phyloP scores from a whole-genome alignment of 2,329 filamentous ascomycete species.

The Paracoccidioides lutzii region DNA sequence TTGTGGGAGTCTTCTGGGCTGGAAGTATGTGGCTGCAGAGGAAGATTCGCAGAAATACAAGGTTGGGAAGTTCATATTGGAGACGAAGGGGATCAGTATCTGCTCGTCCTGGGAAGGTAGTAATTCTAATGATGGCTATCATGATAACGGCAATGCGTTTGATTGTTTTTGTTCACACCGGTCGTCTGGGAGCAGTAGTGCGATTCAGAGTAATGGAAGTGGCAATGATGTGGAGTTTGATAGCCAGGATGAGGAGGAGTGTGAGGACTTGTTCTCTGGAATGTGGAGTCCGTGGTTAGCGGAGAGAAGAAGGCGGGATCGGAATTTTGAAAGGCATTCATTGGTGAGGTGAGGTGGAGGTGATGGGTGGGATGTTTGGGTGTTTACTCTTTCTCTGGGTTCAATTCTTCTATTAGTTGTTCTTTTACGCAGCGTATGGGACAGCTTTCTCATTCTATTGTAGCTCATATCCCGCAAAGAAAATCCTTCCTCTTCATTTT shows the following conservation, averaged over 20 bases:
- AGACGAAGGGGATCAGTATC: conserved; percentile 43
- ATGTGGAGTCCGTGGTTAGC: conserved; percentile 47
- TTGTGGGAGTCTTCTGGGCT: conserved; percentile 46
- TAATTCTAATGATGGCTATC: conserved; percentile 5
- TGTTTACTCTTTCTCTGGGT: neutral
- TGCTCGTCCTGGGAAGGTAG: conserved; percentile 40
- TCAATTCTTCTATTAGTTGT: neutral
- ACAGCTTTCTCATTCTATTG: neutral
- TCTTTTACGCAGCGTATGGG: neutral
- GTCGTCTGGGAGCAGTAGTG: neutral
- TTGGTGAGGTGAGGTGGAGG: neutral
- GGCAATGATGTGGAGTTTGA: conserved; percentile 44
- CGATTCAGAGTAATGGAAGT: conserved; percentile 2
- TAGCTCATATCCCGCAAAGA: too few relatives aligned
- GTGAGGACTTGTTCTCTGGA: conserved; percentile 51
- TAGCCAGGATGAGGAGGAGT: conserved; percentile 54
- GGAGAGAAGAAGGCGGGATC: conserved; percentile 28
- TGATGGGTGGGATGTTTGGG: neutral
- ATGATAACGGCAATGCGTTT: neutral
- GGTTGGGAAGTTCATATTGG: conserved; percentile 54
- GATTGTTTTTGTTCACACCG: neutral
- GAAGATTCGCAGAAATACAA: conserved; percentile 52
- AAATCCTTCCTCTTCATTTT: too few relatives aligned
- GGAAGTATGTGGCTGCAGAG: conserved; percentile 52
- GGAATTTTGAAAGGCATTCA: conserved; percentile 20